Base-by-base conservation (phyloP, 2,329 filamentous ascomycete species). In the Xylaria sp. region DNA sequence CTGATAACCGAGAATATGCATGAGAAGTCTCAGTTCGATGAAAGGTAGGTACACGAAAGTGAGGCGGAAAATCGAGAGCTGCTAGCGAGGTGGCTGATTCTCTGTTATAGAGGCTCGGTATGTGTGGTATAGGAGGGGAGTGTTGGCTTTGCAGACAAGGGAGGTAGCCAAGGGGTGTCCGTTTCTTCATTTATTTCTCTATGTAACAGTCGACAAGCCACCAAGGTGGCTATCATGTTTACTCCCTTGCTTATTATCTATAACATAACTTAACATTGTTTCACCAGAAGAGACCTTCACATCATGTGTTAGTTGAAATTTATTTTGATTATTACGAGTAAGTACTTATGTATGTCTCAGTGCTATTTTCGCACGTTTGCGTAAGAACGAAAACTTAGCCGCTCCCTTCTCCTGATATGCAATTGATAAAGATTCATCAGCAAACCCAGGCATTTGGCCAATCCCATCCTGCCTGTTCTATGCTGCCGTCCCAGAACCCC, bases 401-500 rank as follows among this genome's bases (percentile, higher is more conserved):
- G 12, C 51, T 35, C 21, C 44, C 18, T 27, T 42, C 44, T 51
- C 42, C 51, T 44, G 40, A 37, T 21, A 55, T 65, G 47, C 58
- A 50, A 29, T 48, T 25, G 25, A 6, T n/a, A 42, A 18, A 42
- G 16, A 60, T 65, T 65, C 13, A 25, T 44, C 50, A 48, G 59
- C n/a, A 54, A 59, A 4, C 37, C 61, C 25, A 13, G 50, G 48
- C n/a, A 44, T 44, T 32, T 50, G 9, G 60, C 40, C 25, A n/a
- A 59, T 10, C 29, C 37, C 29, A 62, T 59, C 37, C 53, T 54
- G n/a, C 13, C 47, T n/a, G 47, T 47, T 69, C 59, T 69, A 69
- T 69, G 63, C 60, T 50, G 5, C 55, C 57, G 54, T 42, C 53
- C 60, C 55, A 9, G 21, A 61, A 63, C 63, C 66, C 66, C 60